Evolutionary conservation across 352 stramenopile species (phyloP).

Genomic region (Globisporangium iwayamae): DNA sequence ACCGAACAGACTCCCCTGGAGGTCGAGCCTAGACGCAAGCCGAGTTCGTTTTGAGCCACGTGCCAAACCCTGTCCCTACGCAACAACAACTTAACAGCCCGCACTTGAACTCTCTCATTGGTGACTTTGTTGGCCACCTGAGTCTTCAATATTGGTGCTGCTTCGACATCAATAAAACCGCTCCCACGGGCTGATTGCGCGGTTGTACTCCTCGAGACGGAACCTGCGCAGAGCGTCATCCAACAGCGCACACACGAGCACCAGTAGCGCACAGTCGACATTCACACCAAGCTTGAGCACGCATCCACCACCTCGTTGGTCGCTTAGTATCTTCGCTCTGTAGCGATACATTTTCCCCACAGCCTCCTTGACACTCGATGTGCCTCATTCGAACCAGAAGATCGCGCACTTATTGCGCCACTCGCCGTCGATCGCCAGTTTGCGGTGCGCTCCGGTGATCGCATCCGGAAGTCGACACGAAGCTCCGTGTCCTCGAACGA

Average conservation of each 20-base stretch:
- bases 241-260: background rate
- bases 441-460: background rate
- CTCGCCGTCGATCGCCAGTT: constrained; percentile 5
- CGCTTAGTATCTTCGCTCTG: background rate
- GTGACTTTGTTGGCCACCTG: no score
- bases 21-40: no score
- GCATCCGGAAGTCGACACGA: background rate
- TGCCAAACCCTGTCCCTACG: no score
- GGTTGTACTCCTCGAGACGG: background rate
- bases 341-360: background rate
- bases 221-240: background rate
- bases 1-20: background rate
- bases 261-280: background rate
- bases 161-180: background rate
- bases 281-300: background rate
- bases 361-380: background rate
- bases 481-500: constrained; percentile 1
- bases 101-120: no score
- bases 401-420: background rate
- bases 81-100: no score
- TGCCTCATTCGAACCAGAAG: constrained; percentile 1
- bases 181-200: background rate
- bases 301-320: background rate
- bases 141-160: background rate
- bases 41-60: no score